Conservation (phyloP, 495 filamentous ascomycete species). For the Penicillium antarcticum region DNA sequence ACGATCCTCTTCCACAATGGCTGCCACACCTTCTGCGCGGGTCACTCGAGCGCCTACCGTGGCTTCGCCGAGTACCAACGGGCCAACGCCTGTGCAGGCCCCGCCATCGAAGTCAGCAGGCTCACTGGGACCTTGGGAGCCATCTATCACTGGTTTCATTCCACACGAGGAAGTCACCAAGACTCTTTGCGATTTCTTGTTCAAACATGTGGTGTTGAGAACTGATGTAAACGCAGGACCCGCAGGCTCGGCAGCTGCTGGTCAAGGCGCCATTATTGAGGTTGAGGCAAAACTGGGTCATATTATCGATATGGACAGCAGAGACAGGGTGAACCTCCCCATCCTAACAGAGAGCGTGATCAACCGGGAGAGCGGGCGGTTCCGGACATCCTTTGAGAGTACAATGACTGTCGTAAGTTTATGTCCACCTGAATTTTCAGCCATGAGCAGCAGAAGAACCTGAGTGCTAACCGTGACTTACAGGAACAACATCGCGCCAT, state of each 20-base stretch:
- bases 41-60: constrained; percentile 17
- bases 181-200: constrained; percentile 71
- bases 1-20: constrained; percentile 18
- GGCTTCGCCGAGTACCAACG: constrained; percentile 10
- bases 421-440: background rate
- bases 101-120: constrained; percentile 16
- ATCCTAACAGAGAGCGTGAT: constrained; percentile 66
- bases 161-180: constrained; percentile 67
- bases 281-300: constrained; percentile 89
- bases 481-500: constrained; percentile 73
- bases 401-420: constrained; percentile 78
- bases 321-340: constrained; percentile 62
- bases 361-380: constrained; percentile 43
- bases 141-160: constrained; percentile 61
- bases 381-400: constrained; percentile 64
- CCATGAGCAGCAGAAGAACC: too few relatives aligned
- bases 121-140: constrained; percentile 66
- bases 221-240: constrained; percentile 47
- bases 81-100: background rate
- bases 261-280: constrained; percentile 72
- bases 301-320: constrained; percentile 66
- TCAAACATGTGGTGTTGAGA: constrained; percentile 59
- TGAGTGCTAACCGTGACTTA: constrained; percentile 3
- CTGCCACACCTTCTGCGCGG: constrained; percentile 16
- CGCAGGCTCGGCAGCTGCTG: constrained; percentile 43